These are phyloP conservation scores for Pythium grandisporangium DNA, from an alignment of 352 stramenopile species.

Conservation along the genomic window DNA sequence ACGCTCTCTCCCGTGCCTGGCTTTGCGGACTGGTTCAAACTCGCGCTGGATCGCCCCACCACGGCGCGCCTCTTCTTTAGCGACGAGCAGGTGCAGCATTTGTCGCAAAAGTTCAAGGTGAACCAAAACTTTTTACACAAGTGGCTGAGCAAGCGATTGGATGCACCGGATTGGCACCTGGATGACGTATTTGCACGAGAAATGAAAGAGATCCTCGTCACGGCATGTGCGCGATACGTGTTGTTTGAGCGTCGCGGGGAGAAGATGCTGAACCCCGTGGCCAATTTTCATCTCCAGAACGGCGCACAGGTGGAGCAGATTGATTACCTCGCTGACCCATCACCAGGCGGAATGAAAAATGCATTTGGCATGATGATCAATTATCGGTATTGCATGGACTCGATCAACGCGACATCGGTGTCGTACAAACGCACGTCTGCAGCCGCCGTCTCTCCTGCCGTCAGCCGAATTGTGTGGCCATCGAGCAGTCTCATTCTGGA, in stretches of 20 bases:
- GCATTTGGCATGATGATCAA: constrained; percentile 82
- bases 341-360: constrained; percentile 24
- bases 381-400: constrained; percentile 83
- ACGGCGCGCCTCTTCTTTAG: constrained; percentile 33
- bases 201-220: constrained; percentile 38
- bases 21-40: constrained; percentile 63
- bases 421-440: constrained; percentile 75
- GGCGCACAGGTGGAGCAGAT: constrained; percentile 79
- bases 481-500: constrained; percentile 45
- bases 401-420: constrained; percentile 60
- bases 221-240: constrained; percentile 66
- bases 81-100: constrained; percentile 26
- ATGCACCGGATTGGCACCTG: constrained; percentile 30
- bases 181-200: constrained; percentile 35
- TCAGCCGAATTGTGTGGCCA: constrained; percentile 49
- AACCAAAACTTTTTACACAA: constrained; percentile 44
- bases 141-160: constrained; percentile 59
- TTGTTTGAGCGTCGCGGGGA: constrained; percentile 67
- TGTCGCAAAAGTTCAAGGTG: constrained; percentile 53
- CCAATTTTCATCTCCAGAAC: constrained; percentile 83
- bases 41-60: constrained; percentile 25
- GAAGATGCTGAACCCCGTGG: constrained; percentile 76
- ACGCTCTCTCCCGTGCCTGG: constrained; percentile 75
- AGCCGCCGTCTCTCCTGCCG: constrained; percentile 44
- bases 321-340: constrained; percentile 72